Conservation (phyloP, 306 rosid species). For the Cucumis sativus region DNA sequence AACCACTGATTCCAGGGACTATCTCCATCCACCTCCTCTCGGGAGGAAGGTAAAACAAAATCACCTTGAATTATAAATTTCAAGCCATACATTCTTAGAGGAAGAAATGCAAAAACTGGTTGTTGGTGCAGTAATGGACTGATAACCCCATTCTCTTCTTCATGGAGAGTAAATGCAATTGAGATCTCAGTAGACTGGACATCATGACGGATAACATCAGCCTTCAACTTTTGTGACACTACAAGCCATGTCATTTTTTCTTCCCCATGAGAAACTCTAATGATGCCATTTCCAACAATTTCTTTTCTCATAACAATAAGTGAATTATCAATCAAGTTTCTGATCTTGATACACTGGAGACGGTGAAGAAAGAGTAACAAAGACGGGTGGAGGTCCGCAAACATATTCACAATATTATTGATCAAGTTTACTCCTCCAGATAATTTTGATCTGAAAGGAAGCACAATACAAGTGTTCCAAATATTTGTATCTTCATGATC, state of each 20-base stretch:
- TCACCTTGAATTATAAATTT: slow-evolving; percentile 92
- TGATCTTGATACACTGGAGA: slow-evolving; percentile 67
- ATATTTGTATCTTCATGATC: slow-evolving; percentile 26
- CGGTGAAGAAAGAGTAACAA: slow-evolving; percentile 86
- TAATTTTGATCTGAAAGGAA: slow-evolving; percentile 63
- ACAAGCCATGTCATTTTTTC: slow-evolving; percentile 85
- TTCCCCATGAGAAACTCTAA: slow-evolving; percentile 67
- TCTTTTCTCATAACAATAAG: slow-evolving; percentile 70
- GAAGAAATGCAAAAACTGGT: slow-evolving; percentile 95
- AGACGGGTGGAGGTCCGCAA: slow-evolving; percentile 94
- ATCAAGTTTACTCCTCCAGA: slow-evolving; percentile 45
- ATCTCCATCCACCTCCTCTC: slow-evolving; percentile 97
- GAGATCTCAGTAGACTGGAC: slow-evolving; percentile 79
- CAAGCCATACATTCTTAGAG: slow-evolving; percentile 79
- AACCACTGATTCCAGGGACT: slow-evolving; percentile 98
- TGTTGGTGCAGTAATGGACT: slow-evolving; percentile 54
- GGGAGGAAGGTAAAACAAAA: slow-evolving; percentile 93
- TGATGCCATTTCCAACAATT: slow-evolving; percentile 56
- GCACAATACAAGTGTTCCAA: slow-evolving; percentile 91
- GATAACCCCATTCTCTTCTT: slow-evolving; percentile 37
- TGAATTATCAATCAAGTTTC: slow-evolving; percentile 59
- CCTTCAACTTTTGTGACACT: slow-evolving; percentile 53
- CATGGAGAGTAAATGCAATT: slow-evolving; percentile 71
- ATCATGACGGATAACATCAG: slow-evolving; percentile 42
- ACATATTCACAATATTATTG: slow-evolving; percentile 52